Evolutionary conservation across 192 early-diverging fungal genomes (phyloP).

Genomic region (Ambispora gerdemannii): DNA sequence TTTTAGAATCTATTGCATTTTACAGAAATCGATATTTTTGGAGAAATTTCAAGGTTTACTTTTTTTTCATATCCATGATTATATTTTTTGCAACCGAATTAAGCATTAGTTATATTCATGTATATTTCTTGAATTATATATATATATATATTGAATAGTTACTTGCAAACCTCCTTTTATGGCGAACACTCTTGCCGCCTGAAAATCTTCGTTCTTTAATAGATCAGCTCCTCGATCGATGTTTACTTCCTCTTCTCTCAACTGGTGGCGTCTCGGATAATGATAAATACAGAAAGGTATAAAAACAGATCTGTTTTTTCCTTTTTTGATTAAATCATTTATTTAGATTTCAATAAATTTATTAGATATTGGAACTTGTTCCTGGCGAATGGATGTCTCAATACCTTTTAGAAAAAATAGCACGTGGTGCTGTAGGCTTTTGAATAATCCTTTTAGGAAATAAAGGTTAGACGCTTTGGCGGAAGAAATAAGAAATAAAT

Average conservation of each 20-base stretch:
- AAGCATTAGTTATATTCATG: neutral
- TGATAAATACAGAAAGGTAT: constrained; percentile 20
- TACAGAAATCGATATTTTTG: constrained; percentile 16
- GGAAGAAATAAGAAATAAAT: no score
- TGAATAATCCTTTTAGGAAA: no score
- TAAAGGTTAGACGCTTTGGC: no score
- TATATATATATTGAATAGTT: neutral
- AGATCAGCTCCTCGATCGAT: constrained; percentile 7
- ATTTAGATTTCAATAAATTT: neutral
- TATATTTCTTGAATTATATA: neutral
- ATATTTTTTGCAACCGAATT: neutral
- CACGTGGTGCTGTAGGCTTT: constrained; percentile 15
- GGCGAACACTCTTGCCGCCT: neutral
- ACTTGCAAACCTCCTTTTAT: constrained; percentile 2
- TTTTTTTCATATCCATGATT: neutral
- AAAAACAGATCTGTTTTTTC: neutral
- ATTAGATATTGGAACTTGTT: constrained; percentile 16
- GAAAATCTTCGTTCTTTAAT: constrained; percentile 3
- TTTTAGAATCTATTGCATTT: no score
- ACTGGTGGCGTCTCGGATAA: neutral
- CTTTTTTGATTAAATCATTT: neutral
- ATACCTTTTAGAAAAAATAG: constrained; percentile 10
- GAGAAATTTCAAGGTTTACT: constrained; percentile 4
- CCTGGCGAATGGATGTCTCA: constrained; percentile 16
- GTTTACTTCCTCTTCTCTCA: constrained; percentile 1